Conservation (phyloP, 306 rosid genomes). For the Chamaecrista fasciculata region DNA sequence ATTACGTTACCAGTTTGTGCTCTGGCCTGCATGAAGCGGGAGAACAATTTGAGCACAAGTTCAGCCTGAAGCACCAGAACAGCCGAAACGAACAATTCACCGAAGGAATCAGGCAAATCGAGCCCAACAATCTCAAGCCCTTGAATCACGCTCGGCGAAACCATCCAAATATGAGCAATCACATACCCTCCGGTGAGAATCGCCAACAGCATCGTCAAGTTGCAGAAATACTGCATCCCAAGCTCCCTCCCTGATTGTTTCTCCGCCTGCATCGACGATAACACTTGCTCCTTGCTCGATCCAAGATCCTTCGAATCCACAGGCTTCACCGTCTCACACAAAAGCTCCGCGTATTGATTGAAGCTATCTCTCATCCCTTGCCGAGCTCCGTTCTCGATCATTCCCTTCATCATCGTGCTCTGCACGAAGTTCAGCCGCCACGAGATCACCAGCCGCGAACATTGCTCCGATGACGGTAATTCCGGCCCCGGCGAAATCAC, state of each 20-base stretch:
- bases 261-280: slow-evolving; percentile 77
- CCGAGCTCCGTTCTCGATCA: slow-evolving; percentile 89
- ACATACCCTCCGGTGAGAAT: slow-evolving; percentile 57
- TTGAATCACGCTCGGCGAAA: slow-evolving; percentile 54
- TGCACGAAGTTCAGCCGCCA: slow-evolving; percentile 89
- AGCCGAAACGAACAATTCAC: slow-evolving; percentile 64
- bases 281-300: slow-evolving; percentile 73
- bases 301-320: slow-evolving; percentile 82
- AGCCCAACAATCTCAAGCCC: slow-evolving; percentile 88
- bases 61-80: slow-evolving; percentile 81
- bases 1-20: slow-evolving; percentile 64
- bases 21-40: slow-evolving; percentile 86
- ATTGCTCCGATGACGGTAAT: slow-evolving; percentile 69
- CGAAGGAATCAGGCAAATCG: slow-evolving; percentile 93
- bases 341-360: slow-evolving; percentile 61
- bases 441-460: slow-evolving; percentile 75
- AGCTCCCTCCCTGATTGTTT: slow-evolving; percentile 70
- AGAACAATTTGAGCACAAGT: slow-evolving; percentile 57
- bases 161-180: slow-evolving; percentile 70
- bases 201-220: slow-evolving; percentile 57
- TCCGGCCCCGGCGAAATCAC: slow-evolving; percentile 87
- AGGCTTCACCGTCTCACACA: slow-evolving; percentile 66
- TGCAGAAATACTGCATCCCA: slow-evolving; percentile 71
- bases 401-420: slow-evolving; percentile 97
- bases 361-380: slow-evolving; percentile 91